phyloP scores from a whole-genome alignment of 2,329 filamentous ascomycete species.

The Didymella sp. region DNA sequence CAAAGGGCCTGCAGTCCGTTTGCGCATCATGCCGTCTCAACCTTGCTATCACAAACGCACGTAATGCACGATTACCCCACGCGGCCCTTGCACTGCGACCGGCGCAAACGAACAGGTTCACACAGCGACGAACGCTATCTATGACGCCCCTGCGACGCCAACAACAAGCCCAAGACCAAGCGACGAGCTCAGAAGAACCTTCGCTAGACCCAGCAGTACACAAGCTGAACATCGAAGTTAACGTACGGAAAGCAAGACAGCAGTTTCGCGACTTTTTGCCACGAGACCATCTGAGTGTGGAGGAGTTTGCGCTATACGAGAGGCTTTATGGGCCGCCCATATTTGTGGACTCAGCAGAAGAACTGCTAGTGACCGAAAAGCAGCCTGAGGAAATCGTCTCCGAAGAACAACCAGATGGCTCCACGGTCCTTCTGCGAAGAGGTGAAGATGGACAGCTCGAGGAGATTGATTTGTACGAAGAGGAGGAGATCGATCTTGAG shows the following conservation, averaged over 20 bases:
- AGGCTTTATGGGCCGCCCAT: slow-evolving; percentile 78
- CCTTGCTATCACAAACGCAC: slow-evolving; percentile 35
- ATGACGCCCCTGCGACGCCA: slow-evolving; percentile 26
- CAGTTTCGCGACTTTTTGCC: slow-evolving; percentile 80
- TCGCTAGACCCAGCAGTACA: slow-evolving; percentile 24
- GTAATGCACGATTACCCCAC: slow-evolving; percentile 34
- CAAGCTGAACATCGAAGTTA: slow-evolving; percentile 59
- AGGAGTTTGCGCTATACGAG: slow-evolving; percentile 78
- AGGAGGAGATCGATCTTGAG: slow-evolving; percentile 42
- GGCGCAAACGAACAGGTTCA: slow-evolving; percentile 15
- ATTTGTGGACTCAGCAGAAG: slow-evolving; percentile 67
- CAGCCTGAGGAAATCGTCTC: slow-evolving; percentile 55
- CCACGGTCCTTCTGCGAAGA: slow-evolving; percentile 59
- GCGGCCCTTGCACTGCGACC: slow-evolving; percentile 23
- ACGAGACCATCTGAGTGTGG: slow-evolving; percentile 69
- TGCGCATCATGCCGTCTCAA: slow-evolving; percentile 46
- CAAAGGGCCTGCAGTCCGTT: slow-evolving; percentile 36
- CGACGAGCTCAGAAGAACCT: not conserved
- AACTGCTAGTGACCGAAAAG: slow-evolving; percentile 52
- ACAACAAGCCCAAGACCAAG: slow-evolving; percentile 3
- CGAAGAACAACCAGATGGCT: slow-evolving; percentile 40
- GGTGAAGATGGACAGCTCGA: slow-evolving; percentile 65
- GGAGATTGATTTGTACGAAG: slow-evolving; percentile 59
- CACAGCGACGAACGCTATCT: slow-evolving; percentile 34
- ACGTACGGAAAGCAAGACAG: slow-evolving; percentile 75